phyloP scores from a whole-genome alignment of 2,329 filamentous ascomycete species.

The Clarireedia paspali region DNA sequence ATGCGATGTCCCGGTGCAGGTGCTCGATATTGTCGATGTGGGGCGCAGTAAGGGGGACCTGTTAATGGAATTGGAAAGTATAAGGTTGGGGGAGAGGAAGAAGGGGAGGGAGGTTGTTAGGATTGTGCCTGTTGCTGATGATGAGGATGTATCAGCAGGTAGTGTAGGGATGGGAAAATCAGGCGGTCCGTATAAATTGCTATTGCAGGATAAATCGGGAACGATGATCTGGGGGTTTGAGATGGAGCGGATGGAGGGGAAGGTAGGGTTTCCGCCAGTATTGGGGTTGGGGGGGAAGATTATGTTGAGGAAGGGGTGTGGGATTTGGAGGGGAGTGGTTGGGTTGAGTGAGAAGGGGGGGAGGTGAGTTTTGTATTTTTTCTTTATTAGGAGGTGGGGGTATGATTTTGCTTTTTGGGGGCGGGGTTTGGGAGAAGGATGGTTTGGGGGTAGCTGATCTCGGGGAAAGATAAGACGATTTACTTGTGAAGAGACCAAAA shows the following conservation, averaged over 20 bases:
- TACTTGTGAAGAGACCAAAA: no score
- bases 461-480: no score
- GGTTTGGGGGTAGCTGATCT: no score
- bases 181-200: constrained; percentile 64
- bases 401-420: no score
- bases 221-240: constrained; percentile 66
- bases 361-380: constrained; percentile 46
- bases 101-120: constrained; percentile 77
- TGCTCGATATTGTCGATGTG: constrained; percentile 82
- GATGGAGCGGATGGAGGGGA: constrained; percentile 56
- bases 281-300: constrained; percentile 78
- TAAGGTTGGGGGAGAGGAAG: constrained; percentile 64
- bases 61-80: constrained; percentile 70
- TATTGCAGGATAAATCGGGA: constrained; percentile 73
- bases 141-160: constrained; percentile 5
- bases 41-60: constrained; percentile 76
- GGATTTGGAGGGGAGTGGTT: constrained; percentile 69
- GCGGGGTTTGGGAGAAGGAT: no score
- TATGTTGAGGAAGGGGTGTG: constrained; percentile 57
- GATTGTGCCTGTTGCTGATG: constrained; percentile 42
- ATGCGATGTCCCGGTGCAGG: constrained; percentile 65
- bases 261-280: constrained; percentile 47
- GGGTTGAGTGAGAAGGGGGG: constrained; percentile 57
- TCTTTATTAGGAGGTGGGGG: no score
- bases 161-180: constrained; percentile 15